Conservation (phyloP, 441 rosid genomes). For the Raphanus hybrid region DNA sequence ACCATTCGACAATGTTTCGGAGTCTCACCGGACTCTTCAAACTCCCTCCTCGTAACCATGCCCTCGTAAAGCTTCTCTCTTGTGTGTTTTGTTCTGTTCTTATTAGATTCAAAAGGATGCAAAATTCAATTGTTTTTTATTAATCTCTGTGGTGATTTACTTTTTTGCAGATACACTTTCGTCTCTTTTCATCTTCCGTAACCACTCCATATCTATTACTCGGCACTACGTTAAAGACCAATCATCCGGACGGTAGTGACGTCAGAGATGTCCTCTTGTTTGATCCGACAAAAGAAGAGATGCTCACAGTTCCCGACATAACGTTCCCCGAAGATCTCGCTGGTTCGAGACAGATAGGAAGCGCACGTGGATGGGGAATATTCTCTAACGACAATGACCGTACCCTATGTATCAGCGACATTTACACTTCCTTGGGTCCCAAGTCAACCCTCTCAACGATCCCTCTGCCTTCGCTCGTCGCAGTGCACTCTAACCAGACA, state of each 20-base stretch:
- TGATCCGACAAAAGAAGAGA: conserved; percentile 27
- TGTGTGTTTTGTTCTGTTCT: not conserved
- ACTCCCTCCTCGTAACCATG: not conserved
- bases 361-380: conserved; percentile 26
- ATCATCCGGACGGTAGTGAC: conserved; percentile 8
- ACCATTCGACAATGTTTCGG: conserved; percentile 9
- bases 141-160: not conserved
- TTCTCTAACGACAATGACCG: conserved; percentile 15
- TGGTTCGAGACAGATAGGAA: conserved; percentile 16
- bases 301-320: conserved; percentile 15
- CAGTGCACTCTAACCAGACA: conserved; percentile 1
- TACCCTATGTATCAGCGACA: conserved; percentile 6
- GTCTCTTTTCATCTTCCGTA: conserved; percentile 21
- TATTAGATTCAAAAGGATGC: not conserved
- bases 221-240: conserved; percentile 6
- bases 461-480: conserved; percentile 16
- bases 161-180: conserved; percentile 18
- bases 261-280: conserved; percentile 25
- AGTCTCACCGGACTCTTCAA: conserved; percentile 1
- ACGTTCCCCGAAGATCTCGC: conserved; percentile 10
- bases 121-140: not conserved
- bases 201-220: conserved; percentile 13
- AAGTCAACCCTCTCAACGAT: conserved; percentile 14
- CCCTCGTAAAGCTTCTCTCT: conserved; percentile 22
- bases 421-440: conserved; percentile 5